Conservation (phyloP, 352 stramenopile genomes). For the Phytophthora nicotianae region DNA sequence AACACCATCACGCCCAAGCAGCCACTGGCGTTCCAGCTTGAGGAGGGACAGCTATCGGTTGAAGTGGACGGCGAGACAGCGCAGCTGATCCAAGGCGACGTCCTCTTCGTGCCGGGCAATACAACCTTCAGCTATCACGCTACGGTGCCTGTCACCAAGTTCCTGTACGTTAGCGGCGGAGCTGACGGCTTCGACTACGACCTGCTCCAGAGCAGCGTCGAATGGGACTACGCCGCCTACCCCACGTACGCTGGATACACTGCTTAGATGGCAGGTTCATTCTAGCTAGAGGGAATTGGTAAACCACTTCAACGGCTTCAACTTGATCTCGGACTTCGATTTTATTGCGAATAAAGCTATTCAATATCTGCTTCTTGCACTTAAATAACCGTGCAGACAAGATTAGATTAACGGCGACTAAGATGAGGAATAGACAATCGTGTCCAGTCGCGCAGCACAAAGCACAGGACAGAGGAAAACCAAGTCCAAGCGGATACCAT, state of each 20-base stretch:
- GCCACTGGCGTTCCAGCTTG: constrained; percentile 52
- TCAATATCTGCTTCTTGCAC: background rate
- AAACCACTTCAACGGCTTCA: background rate
- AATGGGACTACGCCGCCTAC: constrained; percentile 55
- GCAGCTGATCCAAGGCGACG: constrained; percentile 54
- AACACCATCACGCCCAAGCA: constrained; percentile 50
- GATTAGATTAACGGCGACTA: too few relatives aligned
- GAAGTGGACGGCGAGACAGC: constrained; percentile 42
- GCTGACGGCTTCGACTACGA: constrained; percentile 53
- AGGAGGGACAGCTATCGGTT: constrained; percentile 55
- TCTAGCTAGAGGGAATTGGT: background rate
- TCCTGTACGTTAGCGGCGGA: constrained; percentile 57
- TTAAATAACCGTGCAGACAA: too few relatives aligned
- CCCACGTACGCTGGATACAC: constrained; percentile 46
- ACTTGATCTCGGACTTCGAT: background rate
- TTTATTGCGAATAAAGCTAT: too few relatives aligned
- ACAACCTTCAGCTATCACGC: constrained; percentile 60
- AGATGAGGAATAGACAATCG: too few relatives aligned
- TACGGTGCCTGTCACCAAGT: constrained; percentile 57
- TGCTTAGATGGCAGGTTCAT: constrained; percentile 8
- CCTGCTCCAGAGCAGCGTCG: constrained; percentile 47
- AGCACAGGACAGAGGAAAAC: too few relatives aligned
- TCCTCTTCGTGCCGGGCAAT: constrained; percentile 49
- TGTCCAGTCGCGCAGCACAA: too few relatives aligned
- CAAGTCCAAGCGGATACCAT: constrained; percentile 1